Conservation (phyloP, 371 early-diverging fungal genomes). For the Mortierella sp. region DNA sequence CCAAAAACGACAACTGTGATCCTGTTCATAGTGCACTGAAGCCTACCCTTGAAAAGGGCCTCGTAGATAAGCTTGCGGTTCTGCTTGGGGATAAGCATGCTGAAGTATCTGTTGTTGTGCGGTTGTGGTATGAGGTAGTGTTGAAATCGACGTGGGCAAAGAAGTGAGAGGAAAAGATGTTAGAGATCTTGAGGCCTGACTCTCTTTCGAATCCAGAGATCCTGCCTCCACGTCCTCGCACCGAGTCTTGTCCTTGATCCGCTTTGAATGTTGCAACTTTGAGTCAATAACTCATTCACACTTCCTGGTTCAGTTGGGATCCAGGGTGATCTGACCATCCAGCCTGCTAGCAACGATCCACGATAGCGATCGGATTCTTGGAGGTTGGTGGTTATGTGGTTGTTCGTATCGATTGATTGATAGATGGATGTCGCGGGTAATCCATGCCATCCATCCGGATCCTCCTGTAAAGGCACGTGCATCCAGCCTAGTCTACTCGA, state of each 20-base stretch:
- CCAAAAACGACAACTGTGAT: neutral
- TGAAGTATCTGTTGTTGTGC: conserved; percentile 55
- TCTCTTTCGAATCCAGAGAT: no score
- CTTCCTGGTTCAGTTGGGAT: neutral
- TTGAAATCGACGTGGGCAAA: conserved; percentile 5
- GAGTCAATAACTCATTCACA: neutral
- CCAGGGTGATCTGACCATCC: neutral
- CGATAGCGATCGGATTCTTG: neutral
- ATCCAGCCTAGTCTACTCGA: conserved; percentile 5
- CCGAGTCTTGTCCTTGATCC: neutral
- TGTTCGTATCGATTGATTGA: conserved; percentile 22
- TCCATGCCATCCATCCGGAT: conserved; percentile 1
- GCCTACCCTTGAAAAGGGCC: conserved; percentile 86
- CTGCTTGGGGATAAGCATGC: conserved; percentile 96
- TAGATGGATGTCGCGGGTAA: conserved; percentile 16
- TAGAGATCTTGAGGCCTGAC: conserved; percentile 19
- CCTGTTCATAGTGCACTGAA: neutral
- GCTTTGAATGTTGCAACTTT: neutral
- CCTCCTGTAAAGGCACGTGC: conserved; percentile 11
- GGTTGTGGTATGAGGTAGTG: neutral
- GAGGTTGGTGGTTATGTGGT: conserved; percentile 1
- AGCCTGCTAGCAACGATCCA: neutral
- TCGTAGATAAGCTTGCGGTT: conserved; percentile 97
- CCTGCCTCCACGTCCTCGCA: neutral
- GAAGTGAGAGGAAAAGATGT: conserved; percentile 6